Percentiles rank a stretch among this genome's conserved stretches.
These are phyloP conservation scores for Ustilago tritici DNA, from an alignment of 1,284 basidiomycete species.

Conservation along the genomic window DNA sequence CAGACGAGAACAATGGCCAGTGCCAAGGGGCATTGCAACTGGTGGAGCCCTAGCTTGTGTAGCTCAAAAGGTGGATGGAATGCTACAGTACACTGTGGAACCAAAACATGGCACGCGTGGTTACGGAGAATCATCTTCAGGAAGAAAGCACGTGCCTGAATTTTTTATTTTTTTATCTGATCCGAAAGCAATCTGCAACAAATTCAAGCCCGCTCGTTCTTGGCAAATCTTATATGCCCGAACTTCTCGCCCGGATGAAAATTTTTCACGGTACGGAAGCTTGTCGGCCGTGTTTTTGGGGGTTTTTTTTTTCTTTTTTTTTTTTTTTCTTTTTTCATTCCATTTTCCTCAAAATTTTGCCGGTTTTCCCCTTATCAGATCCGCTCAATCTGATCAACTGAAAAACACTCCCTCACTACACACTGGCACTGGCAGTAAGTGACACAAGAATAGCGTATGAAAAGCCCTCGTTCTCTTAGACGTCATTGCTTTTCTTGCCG, in stretches of 20 bases:
- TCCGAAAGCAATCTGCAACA: conserved; percentile 5
- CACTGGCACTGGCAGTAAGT: background rate
- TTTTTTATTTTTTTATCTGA: conserved; percentile 21
- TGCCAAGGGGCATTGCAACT: background rate
- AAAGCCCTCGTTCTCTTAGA: background rate
- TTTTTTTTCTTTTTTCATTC: background rate
- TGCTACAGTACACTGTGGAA: background rate
- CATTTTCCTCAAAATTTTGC: background rate
- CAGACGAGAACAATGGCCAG: background rate
- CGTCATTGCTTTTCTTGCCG: background rate
- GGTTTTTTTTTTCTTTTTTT: background rate
- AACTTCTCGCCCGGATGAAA: conserved; percentile 1
- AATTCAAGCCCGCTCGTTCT: conserved; percentile 12
- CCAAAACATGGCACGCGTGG: background rate
- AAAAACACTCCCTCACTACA: too few relatives aligned
- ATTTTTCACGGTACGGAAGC: background rate
- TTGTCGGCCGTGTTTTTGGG: background rate
- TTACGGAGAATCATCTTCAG: background rate
- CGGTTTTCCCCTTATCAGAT: conserved; percentile 35
- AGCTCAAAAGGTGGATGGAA: background rate
- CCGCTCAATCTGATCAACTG: conserved; percentile 30
- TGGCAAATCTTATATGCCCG: conserved; percentile 11
- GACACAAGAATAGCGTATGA: conserved; percentile 8
- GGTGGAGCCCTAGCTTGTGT: background rate
- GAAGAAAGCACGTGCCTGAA: background rate